Evolutionary conservation across 2,329 filamentous ascomycete species (phyloP), one percentile per base, ranked within the genome.

Genomic region (Aspergillus sp.): DNA sequence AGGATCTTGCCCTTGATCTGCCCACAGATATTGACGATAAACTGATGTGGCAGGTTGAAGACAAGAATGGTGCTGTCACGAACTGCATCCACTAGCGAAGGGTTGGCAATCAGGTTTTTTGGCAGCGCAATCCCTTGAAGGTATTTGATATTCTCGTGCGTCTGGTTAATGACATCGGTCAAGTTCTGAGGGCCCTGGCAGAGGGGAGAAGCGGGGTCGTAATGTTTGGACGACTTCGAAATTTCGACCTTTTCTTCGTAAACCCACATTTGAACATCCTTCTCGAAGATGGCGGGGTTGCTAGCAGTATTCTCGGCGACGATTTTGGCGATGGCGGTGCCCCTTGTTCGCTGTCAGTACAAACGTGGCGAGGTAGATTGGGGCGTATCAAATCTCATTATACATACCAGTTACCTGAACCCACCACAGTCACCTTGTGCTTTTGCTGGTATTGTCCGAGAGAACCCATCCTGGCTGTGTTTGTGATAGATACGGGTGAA

Each of bases 111-210:
- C 36, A 77, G 62, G 74, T 99, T 99, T 60, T 81, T 69, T 4
- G 95, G 95, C 2, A 99, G 85, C 32, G 83, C 80, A 71, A 99
- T 90, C 67, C 86, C 86, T n/a, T 93, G 91, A 9, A 99, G 89
- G 79, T 99, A 99, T 78, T 98, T 99, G 79, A 96, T 83, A 76
- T 99, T 99, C 80, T 99, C 95, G 79, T 98, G 93, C 69, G 89
- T 79, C 44, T 83, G 84, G 81, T 99, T 99, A 85, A 99, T 96
- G 66, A 99, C 78, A 51, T 85, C 76, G 7, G 95, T 96, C 74
- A 99, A 87, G 79, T 96, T 96, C 74, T 95, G 90, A 3, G 89
- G 85, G 62, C 85, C 81, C 62, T 85, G 83, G 69, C 84, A 83
- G 38, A 83, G 68, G 95, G 79, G 97, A 91, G 51, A 93, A 90